Evolutionary conservation across 805 yeast genomes (phyloP), one percentile per base, ranked within the genome.

Genomic region (Ogataea sp.): DNA sequence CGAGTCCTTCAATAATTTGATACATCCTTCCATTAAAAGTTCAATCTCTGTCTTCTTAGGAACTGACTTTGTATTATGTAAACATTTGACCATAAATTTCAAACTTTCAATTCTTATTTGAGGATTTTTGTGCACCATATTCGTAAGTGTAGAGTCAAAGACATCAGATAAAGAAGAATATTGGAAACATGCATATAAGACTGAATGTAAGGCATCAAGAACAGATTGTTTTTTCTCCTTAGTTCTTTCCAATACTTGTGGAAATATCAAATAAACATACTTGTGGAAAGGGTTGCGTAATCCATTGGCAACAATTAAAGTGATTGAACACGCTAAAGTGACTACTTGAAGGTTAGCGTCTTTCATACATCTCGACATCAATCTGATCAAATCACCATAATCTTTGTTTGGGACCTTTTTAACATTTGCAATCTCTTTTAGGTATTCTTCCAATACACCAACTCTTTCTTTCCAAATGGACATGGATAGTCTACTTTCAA

Each of bases 291-390:
- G 65, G 2, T 56, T 48, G 40, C 79, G 68, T 35, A 93, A 64
- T 1, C 95, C 95, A 24, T 68, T 69, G 1, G 86, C 83, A 26
- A 90, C 56, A 24, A 59, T 59, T 39, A 70, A 75, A 16, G 80
- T 62, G 34, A 83, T 75, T 40, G 76, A 75, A 2, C 95, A 82
- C 0, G 96, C 86, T 24, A 81, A 52, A 14, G 83, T 80, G 0
- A 84, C 96, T 13, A 85, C 95, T 61, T 82, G 88, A 39, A 88
- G 71, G 55, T 93, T 93, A 5, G 89, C 94, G 62, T 93, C 98
- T 52, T 79, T 86, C 53, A 88, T 68, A 44, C 88, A 74, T 48
- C 78, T 80, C n/a, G 80, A 74, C 47, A 87, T 67, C 1, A 70
- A 57, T 40, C 79, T 63, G n/a, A 80, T 61, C n/a, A 89, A 58